Conservation (phyloP, 2,329 filamentous ascomycete species). For the Alternaria arborescens region DNA sequence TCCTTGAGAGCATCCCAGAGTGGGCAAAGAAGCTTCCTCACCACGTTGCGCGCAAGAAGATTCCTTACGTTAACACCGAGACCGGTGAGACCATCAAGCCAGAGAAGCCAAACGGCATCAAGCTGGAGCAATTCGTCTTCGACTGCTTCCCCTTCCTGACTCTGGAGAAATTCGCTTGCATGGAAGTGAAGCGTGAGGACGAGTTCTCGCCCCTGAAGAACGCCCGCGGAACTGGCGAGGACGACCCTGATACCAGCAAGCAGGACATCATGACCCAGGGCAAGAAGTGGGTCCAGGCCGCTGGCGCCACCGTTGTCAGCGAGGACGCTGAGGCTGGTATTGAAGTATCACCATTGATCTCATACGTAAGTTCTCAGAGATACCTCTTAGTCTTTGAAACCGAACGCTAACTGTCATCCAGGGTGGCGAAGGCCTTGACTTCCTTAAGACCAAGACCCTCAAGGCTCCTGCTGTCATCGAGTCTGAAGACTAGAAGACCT, state of each 20-base stretch:
- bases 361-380: slow-evolving; percentile 77
- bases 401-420: slow-evolving; percentile 36
- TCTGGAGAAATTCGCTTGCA: slow-evolving; percentile 89
- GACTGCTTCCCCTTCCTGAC: slow-evolving; percentile 93
- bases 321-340: slow-evolving; percentile 68
- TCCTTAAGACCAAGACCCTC: slow-evolving; percentile 66
- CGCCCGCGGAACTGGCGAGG: slow-evolving; percentile 79
- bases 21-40: slow-evolving; percentile 90
- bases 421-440: slow-evolving; percentile 70
- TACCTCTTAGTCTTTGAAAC: not conserved
- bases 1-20: slow-evolving; percentile 87
- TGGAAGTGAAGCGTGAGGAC: slow-evolving; percentile 96
- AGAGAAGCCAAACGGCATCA: slow-evolving; percentile 95
- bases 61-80: slow-evolving; percentile 80
- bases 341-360: slow-evolving; percentile 91
- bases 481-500: slow-evolving; percentile 58
- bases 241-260: slow-evolving; percentile 93
- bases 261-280: slow-evolving; percentile 90
- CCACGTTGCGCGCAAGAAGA: slow-evolving; percentile 98
- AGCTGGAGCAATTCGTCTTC: slow-evolving; percentile 99
- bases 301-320: slow-evolving; percentile 77
- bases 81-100: slow-evolving; percentile 86
- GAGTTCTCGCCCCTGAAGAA: slow-evolving; percentile 99
- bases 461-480: slow-evolving; percentile 72
- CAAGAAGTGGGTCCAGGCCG: slow-evolving; percentile 81